Percentiles rank a stretch among this genome's conserved stretches.
Evolutionary conservation across 176 grass and related monocot genomes (phyloP).

Genomic region (Lolium perenne): DNA sequence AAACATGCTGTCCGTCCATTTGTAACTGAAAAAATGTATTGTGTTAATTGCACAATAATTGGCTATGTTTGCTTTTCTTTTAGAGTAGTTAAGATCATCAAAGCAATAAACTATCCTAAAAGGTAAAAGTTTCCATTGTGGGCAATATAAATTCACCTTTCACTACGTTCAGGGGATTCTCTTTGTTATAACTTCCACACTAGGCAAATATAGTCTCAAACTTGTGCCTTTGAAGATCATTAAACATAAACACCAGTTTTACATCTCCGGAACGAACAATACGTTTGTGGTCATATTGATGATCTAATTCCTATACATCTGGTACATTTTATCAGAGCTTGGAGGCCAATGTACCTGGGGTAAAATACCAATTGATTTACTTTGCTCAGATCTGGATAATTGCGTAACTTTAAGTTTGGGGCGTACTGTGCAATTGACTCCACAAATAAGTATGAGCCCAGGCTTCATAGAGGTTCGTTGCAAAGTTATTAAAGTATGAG

Average conservation of each 20-base stretch:
- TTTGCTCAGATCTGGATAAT: constrained; percentile 67
- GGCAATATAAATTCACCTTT: constrained; percentile 14
- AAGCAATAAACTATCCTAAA: constrained; percentile 9
- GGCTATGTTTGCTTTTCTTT: neutral
- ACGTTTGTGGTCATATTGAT: constrained; percentile 16
- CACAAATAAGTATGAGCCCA: constrained; percentile 63
- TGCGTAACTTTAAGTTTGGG: constrained; percentile 71
- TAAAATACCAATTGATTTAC: constrained; percentile 69
- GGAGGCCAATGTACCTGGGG: constrained; percentile 83
- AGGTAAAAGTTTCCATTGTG: neutral
- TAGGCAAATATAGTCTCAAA: constrained; percentile 1
- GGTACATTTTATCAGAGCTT: constrained; percentile 56
- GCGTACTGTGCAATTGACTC: constrained; percentile 56
- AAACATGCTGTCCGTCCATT: neutral
- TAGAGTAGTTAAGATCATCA: constrained; percentile 17
- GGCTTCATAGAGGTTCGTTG: constrained; percentile 67
- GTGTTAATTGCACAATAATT: neutral
- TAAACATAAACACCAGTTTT: neutral
- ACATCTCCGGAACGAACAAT: neutral
- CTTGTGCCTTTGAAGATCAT: neutral
- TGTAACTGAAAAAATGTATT: neutral
- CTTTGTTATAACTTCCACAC: constrained; percentile 20
- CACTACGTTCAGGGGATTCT: neutral
- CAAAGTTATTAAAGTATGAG: neutral
- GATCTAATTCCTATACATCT: constrained; percentile 34